These are phyloP conservation scores for Aspergillus fischeri DNA, from an alignment of 2,329 filamentous ascomycete genomes.

Conservation along the genomic window DNA sequence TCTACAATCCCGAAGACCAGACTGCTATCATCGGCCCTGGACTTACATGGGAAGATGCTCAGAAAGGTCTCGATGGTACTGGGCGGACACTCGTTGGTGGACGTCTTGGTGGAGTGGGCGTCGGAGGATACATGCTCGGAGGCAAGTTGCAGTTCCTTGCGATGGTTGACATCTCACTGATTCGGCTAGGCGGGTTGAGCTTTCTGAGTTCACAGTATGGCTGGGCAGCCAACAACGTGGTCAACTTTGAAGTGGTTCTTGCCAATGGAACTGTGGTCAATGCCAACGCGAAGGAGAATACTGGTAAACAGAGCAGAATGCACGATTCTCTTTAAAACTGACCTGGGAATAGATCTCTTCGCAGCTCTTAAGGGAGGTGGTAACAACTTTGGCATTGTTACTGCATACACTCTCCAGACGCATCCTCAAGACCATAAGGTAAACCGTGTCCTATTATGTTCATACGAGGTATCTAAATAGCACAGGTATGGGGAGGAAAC, in stretches of 20 bases:
- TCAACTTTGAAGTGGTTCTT: conserved; percentile 47
- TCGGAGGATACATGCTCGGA: conserved; percentile 46
- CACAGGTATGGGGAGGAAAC: conserved; percentile 46
- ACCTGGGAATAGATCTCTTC: conserved; percentile 33
- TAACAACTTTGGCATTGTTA: conserved; percentile 45
- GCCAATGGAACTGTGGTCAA: conserved; percentile 44
- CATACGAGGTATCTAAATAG: conserved; percentile 6
- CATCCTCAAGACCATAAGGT: conserved; percentile 28
- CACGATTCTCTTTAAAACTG: too few species aligned
- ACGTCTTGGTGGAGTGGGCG: conserved; percentile 46
- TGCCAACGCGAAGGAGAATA: conserved; percentile 35
- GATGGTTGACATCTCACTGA: conserved; percentile 5
- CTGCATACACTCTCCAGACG: conserved; percentile 33
- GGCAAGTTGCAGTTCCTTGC: conserved; percentile 22
- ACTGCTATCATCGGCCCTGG: conserved; percentile 40
- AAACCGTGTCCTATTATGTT: conserved; percentile 3
- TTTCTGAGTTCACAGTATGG: conserved; percentile 51
- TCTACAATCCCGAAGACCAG: conserved; percentile 32
- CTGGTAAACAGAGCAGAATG: conserved; percentile 13
- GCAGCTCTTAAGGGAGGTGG: conserved; percentile 41
- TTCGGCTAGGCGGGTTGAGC: conserved; percentile 34
- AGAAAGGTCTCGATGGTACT: conserved; percentile 24
- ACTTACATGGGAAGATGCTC: conserved; percentile 32
- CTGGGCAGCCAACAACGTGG: conserved; percentile 46
- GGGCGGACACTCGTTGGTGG: conserved; percentile 41